Conservation (phyloP, 495 filamentous ascomycete species). For the Penicillium lividum region DNA sequence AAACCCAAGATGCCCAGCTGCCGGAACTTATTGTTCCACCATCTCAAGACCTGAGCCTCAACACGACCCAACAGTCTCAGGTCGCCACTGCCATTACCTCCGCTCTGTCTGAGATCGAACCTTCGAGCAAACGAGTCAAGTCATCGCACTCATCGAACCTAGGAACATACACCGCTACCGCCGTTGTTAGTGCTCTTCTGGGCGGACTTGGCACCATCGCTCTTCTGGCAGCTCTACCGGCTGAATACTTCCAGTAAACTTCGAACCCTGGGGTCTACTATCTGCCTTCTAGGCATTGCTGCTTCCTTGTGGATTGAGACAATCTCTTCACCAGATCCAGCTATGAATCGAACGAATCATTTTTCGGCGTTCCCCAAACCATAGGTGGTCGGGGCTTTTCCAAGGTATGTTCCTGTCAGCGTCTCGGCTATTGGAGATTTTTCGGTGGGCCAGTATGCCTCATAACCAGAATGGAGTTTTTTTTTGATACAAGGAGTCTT, state of each 20-base stretch:
- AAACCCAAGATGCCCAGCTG: slow-evolving; percentile 13
- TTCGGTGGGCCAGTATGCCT: neutral
- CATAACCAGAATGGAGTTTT: neutral
- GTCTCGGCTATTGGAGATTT: neutral
- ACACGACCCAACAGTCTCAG: slow-evolving; percentile 16
- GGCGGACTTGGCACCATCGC: slow-evolving; percentile 54
- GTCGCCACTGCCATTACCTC: slow-evolving; percentile 20
- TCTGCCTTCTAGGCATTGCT: neutral
- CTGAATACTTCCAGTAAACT: slow-evolving; percentile 38
- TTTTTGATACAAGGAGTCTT: neutral
- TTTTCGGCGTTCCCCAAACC: neutral
- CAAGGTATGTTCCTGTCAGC: neutral
- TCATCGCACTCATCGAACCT: slow-evolving; percentile 24
- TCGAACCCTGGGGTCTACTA: neutral
- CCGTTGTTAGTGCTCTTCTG: slow-evolving; percentile 45
- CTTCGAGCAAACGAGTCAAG: slow-evolving; percentile 38
- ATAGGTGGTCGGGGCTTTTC: neutral
- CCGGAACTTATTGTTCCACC: slow-evolving; percentile 6
- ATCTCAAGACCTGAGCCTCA: slow-evolving; percentile 31
- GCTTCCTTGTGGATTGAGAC: neutral
- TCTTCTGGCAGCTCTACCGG: slow-evolving; percentile 46
- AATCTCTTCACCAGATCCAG: neutral
- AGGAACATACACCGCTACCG: slow-evolving; percentile 45
- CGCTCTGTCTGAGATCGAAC: slow-evolving; percentile 24
- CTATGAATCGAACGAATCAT: neutral